Percentiles rank a stretch among this genome's conserved stretches.
These are phyloP conservation scores for Botrytis byssoidea DNA, from an alignment of 2,329 filamentous ascomycete species.

Conservation along the genomic window DNA sequence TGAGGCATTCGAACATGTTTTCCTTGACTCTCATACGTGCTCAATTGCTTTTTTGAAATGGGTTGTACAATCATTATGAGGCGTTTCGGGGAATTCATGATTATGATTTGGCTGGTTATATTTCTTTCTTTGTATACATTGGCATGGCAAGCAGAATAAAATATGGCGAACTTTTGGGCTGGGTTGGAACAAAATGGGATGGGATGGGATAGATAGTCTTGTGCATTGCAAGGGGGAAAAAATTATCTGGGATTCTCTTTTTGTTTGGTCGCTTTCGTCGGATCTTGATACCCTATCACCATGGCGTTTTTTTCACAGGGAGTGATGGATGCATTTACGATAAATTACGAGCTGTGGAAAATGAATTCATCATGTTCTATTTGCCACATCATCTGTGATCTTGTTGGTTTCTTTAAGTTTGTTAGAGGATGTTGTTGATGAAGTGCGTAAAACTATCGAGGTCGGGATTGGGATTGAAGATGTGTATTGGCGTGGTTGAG, in stretches of 20 bases:
- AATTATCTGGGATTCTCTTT: not conserved
- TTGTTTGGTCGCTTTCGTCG: not conserved
- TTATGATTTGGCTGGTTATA: not conserved
- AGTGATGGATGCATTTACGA: not conserved
- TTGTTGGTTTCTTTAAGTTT: not conserved
- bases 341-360: not conserved
- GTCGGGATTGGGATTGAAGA: not conserved
- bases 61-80: not conserved
- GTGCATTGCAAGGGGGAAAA: not conserved
- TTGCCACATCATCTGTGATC: not conserved
- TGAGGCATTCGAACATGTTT: not conserved
- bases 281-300: not conserved
- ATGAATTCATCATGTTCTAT: not conserved
- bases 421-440: not conserved
- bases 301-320: not conserved
- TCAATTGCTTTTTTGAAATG: not conserved
- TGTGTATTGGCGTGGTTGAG: not conserved
- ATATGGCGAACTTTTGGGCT: not conserved
- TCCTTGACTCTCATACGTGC: not conserved
- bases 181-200: not conserved
- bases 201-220: not conserved
- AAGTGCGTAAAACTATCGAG: not conserved
- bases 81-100: constrained; percentile 5
- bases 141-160: not conserved
- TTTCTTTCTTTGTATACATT: constrained; percentile 2